Conservation (phyloP, 176 grass and related monocot genomes). For the Carex parvula region DNA sequence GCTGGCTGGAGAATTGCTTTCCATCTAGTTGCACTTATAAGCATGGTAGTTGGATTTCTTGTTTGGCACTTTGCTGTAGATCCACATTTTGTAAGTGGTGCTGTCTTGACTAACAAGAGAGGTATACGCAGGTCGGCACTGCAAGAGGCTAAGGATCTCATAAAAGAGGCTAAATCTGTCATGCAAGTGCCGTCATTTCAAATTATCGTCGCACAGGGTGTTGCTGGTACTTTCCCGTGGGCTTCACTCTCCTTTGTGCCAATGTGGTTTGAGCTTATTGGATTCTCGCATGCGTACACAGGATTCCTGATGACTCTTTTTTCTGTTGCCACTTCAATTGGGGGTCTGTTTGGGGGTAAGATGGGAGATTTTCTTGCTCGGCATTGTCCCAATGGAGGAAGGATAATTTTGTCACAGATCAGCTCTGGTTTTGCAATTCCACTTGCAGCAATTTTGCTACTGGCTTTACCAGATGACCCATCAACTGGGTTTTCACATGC, state of each 20-base stretch:
- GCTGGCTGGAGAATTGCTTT: constrained; percentile 74
- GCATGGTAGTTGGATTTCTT: constrained; percentile 46
- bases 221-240: constrained; percentile 65
- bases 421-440: constrained; percentile 53
- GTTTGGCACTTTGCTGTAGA: constrained; percentile 51
- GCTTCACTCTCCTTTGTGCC: constrained; percentile 49
- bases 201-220: constrained; percentile 52
- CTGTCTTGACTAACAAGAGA: not conserved
- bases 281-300: constrained; percentile 43
- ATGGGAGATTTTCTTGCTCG: constrained; percentile 46
- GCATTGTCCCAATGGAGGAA: constrained; percentile 42
- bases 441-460: constrained; percentile 38
- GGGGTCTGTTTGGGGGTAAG: constrained; percentile 40
- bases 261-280: constrained; percentile 79
- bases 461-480: constrained; percentile 45
- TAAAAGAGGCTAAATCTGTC: constrained; percentile 41
- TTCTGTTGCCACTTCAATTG: constrained; percentile 35
- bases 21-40: constrained; percentile 58
- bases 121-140: not conserved
- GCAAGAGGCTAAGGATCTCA: constrained; percentile 40
- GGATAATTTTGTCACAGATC: constrained; percentile 60
- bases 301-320: constrained; percentile 40
- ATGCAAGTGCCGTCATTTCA: constrained; percentile 55
- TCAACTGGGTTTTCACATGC: constrained; percentile 38
- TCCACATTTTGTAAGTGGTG: constrained; percentile 26